Evolutionary conservation across 73 alveolate species (phyloP).

Genomic region (Symbiodinium pilosum): DNA sequence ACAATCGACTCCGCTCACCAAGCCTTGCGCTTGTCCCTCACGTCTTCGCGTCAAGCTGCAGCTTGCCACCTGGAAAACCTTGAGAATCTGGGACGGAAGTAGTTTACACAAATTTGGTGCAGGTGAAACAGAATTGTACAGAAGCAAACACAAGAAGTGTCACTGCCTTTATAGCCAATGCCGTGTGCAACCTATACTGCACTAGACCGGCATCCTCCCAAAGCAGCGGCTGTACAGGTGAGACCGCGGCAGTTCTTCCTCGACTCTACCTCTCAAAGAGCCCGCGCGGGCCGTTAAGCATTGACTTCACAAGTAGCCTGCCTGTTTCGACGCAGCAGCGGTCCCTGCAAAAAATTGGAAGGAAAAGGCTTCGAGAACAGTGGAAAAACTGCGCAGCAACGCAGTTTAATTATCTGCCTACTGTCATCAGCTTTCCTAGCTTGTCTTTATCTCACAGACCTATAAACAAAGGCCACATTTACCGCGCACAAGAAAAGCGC

Average conservation of each 20-base stretch:
- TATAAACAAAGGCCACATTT: too few species aligned
- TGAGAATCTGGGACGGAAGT: not conserved
- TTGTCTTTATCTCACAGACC: too few species aligned
- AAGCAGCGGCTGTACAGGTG: not conserved
- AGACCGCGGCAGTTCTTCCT: not conserved
- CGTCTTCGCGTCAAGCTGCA: constrained; percentile 24
- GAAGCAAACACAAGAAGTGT: not conserved
- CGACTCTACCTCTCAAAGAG: too few species aligned
- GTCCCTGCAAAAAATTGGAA: not conserved
- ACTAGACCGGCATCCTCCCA: not conserved
- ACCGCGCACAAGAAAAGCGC: too few species aligned
- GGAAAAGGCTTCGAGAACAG: not conserved
- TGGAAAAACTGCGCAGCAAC: not conserved
- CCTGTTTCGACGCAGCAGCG: too few species aligned
- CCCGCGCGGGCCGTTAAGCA: too few species aligned
- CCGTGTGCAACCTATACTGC: constrained; percentile 18
- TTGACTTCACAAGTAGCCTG: too few species aligned
- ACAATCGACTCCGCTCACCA: not conserved
- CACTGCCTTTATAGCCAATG: not conserved
- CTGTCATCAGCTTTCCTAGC: too few species aligned
- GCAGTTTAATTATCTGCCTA: not conserved
- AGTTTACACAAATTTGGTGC: not conserved
- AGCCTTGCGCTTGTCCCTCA: not conserved
- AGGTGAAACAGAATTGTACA: not conserved
- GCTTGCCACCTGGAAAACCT: not conserved